phyloP scores from a whole-genome alignment of 2,329 filamentous ascomycete species.

The Sporothrix variecibatus region DNA sequence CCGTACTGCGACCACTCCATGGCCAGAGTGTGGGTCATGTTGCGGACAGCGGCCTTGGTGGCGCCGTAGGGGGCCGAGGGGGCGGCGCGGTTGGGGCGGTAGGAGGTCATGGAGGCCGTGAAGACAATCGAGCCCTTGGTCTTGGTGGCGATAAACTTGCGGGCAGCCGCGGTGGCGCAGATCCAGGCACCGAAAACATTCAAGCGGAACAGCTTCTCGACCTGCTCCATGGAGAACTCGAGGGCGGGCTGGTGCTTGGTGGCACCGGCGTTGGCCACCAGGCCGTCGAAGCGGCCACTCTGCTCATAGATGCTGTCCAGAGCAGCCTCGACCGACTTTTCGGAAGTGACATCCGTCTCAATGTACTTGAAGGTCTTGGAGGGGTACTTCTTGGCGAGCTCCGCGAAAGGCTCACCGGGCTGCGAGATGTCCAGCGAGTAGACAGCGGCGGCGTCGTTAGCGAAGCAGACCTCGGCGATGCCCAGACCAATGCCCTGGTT shows the following conservation, averaged over 20 bases:
- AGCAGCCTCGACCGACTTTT: constrained; percentile 44
- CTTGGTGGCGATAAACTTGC: constrained; percentile 43
- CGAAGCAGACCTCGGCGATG: constrained; percentile 49
- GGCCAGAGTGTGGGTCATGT: constrained; percentile 52
- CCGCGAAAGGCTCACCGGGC: constrained; percentile 42
- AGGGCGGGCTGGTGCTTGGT: constrained; percentile 51
- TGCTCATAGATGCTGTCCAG: constrained; percentile 44
- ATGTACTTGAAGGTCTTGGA: constrained; percentile 46
- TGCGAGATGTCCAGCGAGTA: constrained; percentile 46
- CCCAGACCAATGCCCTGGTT: constrained; percentile 50
- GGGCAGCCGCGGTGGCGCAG: constrained; percentile 49
- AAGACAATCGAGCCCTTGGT: constrained; percentile 46
- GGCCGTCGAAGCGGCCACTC: constrained; percentile 46
- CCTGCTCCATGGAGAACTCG: constrained; percentile 43
- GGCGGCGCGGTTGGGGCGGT: constrained; percentile 52
- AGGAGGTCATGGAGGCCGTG: constrained; percentile 51
- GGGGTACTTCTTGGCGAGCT: constrained; percentile 44
- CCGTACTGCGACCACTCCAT: constrained; percentile 48
- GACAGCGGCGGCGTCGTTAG: constrained; percentile 44
- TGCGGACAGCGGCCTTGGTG: constrained; percentile 60
- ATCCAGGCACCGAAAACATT: constrained; percentile 51
- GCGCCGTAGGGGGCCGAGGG: constrained; percentile 53
- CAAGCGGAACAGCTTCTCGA: constrained; percentile 47
- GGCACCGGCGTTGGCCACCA: constrained; percentile 45
- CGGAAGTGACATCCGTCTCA: constrained; percentile 49